Base-by-base conservation (phyloP, 257 asterid species). In the Knoxia roxburghii region DNA sequence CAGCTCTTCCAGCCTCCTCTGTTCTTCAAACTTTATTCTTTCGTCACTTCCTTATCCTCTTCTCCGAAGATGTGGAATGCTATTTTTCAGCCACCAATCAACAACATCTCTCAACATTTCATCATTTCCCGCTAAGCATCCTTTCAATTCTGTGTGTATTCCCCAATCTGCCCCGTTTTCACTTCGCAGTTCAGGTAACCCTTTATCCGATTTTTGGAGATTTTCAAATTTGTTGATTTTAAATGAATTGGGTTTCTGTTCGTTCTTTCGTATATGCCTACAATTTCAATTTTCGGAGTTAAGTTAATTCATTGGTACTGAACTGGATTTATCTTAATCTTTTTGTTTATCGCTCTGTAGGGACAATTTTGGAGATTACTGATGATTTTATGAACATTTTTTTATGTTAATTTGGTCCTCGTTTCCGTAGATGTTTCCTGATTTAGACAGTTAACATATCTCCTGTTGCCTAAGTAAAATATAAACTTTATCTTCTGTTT, bases 161-260 rank as follows among this genome's bases (percentile, higher is more conserved):
- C 74, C 72, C 45, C 78, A 68, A 11, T 78, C 14, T 61, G 37
- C 78, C 43, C 59, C 63, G 74, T 68, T 78, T 37, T 32, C 68
- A 32, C 55, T 72, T 33, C 76, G 21, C 18, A 74, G 84, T 62
- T 40, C 82, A 45, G 95, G 96, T 88, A 76, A 68, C 37, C 15
- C 63, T 60, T 21, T 14, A 41, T 15, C 39, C 24, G 30, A n/a
- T 20, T 40, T 62, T 69, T 40, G 5, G 20, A 3, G n/a, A n/a
- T 55, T 32, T 68, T 52, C 26, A 41, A 45, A 41, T 23, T 17
- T 29, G 10, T 0, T 30, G 48, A 11, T 5, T 41, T 21, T 48
- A 62, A 33, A 29, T 55, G 8, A 10, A 21, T 33, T 37, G 72
- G 71, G 50, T 24, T 54, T 6, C 15, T 6, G 0, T 5, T n/a